Base-by-base conservation (phyloP, 805 yeast species). In the Jamesozyma gamospora region DNA sequence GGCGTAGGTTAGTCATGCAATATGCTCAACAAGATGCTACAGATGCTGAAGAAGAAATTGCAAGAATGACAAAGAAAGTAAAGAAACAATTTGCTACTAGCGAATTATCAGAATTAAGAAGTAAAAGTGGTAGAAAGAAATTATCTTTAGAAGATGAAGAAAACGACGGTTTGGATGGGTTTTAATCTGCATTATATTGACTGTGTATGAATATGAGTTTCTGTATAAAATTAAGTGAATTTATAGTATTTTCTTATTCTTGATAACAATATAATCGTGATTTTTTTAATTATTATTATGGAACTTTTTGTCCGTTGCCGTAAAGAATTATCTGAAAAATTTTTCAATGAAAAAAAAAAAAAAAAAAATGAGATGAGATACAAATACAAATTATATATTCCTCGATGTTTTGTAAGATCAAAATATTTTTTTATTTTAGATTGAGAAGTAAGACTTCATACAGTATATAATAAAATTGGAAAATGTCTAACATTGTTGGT, bases 1-100 rank as follows among this genome's bases (percentile, higher is more conserved):
- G 98, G 27, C 82, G 98, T 66, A 74, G 96, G 48, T 69, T 92
- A 48, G 95, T 90, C 11, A 78, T 92, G 79, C 94, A 90, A 58
- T 88, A 74, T 55, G 98, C 97, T 13, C 81, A 85, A 55, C 75
- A 73, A 44, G 95, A 81, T 39, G 74, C 88, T 26, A 80, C 70
- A 32, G 76, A 84, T 58, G 95, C 85, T 12, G 96, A 92, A 61
- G 90, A 75, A 37, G 95, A 88, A 62, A 87, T 90, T 48, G 87
- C 79, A 29, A 77, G 79, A 58, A 83, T 92, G 95, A 88, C 95
- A 11, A 72, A 71, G 50, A 87, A 82, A 67, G 94, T 86, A 28
- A 72, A 71, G 57, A 77, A 72, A 50, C 97, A 90, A 66, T 85
- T 79, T 13, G 81, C 77, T n/a, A 71, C 82, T 4, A 76, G 81